A percentile compares a stretch with the other conserved stretches of the same genome.
phyloP scores from a whole-genome alignment of 1,139 yeast genomes.

The Yamadazyma membranifaciens region DNA sequence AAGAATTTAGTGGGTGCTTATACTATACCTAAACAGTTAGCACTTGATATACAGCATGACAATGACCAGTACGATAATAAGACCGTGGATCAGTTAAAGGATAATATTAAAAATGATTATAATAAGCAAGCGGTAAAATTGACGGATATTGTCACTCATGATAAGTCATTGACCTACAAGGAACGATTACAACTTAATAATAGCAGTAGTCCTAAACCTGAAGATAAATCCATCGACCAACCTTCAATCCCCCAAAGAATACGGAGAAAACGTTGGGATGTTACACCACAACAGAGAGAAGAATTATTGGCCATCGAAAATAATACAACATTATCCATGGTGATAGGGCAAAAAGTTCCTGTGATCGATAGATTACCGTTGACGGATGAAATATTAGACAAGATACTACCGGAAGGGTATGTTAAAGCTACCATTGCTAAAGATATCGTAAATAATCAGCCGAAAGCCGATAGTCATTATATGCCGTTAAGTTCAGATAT shows the following conservation, averaged over 20 bases:
- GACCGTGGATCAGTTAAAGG: conserved; percentile 19
- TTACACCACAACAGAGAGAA: conserved; percentile 33
- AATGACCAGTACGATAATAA: conserved; percentile 21
- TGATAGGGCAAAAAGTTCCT: conserved; percentile 30
- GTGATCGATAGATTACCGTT: conserved; percentile 45
- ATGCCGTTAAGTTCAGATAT: conserved; percentile 17
- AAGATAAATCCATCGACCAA: conserved; percentile 2
- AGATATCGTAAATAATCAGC: conserved; percentile 22
- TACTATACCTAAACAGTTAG: conserved; percentile 30
- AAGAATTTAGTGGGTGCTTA: conserved; percentile 29
- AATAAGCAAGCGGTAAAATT: conserved; percentile 11
- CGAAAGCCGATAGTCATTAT: neutral
- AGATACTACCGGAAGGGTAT: conserved; percentile 57
- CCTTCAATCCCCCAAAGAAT: conserved; percentile 1
- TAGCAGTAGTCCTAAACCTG: neutral
- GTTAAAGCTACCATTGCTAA: conserved; percentile 47
- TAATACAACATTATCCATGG: conserved; percentile 11
- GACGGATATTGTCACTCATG: conserved; percentile 8
- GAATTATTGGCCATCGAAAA: conserved; percentile 10
- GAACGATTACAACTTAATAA: conserved; percentile 9
- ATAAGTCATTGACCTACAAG: conserved; percentile 8
- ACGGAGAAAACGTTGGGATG: conserved; percentile 37
- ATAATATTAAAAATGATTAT: conserved; percentile 18
- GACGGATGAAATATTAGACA: conserved; percentile 49
- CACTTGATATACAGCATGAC: conserved; percentile 26